Evolutionary conservation across 352 stramenopile species (phyloP), one percentile per base, ranked within the genome.

Genomic region (Phytophthora litchii): DNA sequence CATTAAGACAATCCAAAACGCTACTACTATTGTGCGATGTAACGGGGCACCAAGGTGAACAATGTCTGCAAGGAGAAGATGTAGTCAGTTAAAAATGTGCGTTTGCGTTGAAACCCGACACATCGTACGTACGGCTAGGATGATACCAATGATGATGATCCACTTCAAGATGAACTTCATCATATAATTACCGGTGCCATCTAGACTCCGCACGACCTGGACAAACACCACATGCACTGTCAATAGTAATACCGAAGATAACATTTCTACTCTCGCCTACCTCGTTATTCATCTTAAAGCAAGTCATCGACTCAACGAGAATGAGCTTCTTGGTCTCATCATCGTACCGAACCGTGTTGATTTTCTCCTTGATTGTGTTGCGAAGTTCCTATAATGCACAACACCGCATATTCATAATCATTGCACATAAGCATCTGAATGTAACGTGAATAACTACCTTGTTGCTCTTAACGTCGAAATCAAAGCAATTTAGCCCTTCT

Each of bases 201-300:
- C 79, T 11, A 91, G 70, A 40, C 79, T 88, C 34, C 78, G 67
- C 44, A 91, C 82, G 29, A 91, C 50, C 79, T 90, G n/a, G 2
- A 34, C 10, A 12, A 11, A 20, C 21, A 7, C 17, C 31, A 34
- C 10, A 12, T 34, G 27, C 21, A 7, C 17, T 31, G 16, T 45
- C 25, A 38, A 16, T 20, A 37, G 25, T 9, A 17, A 17, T 20
- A 9, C 7, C 4, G 10, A 29, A 31, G 9, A 16, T 27, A 14
- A 10, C 21, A 3, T 3, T 27, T 27, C 29, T 34, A 12, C 29
- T 12, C 29, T 34, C 7, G 16, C 52, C 27, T n/a, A 87, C 80
- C 59, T 88, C 49, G 62, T 91, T 91, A 69, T 87, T 91, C 63
- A 86, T 75, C 47, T 85, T 69, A 38, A 88, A 89, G 36, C 77